Percentiles rank a stretch among this genome's conserved stretches.
These are phyloP conservation scores for Andalucia godoyi DNA, from an alignment of 78 protist species.

Conservation along the genomic window DNA sequence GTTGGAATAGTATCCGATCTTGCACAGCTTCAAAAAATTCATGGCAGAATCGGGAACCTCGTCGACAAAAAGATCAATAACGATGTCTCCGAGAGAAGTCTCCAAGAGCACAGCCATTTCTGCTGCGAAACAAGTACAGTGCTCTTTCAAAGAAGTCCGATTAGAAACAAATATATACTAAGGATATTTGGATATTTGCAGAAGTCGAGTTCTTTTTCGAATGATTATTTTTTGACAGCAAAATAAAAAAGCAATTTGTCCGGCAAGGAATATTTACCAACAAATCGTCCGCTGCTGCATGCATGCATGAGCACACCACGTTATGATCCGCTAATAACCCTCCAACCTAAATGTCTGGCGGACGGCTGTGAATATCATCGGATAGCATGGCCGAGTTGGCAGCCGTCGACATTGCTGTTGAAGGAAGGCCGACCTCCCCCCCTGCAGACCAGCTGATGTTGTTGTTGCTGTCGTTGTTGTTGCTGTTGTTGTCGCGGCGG, in stretches of 20 bases:
- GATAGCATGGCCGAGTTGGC: too few relatives aligned
- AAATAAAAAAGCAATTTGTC: background rate
- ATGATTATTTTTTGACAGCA: background rate
- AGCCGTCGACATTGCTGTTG: too few relatives aligned
- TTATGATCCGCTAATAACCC: too few relatives aligned
- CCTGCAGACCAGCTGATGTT: too few relatives aligned
- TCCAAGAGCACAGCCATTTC: conserved; percentile 67
- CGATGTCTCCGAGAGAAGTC: conserved; percentile 86
- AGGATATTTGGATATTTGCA: background rate
- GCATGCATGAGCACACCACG: too few relatives aligned
- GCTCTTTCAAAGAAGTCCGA: background rate
- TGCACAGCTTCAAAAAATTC: conserved; percentile 89
- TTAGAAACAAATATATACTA: conserved; percentile 4
- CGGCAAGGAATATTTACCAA: too few relatives aligned
- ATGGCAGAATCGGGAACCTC: conserved; percentile 63
- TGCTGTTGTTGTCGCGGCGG: too few relatives aligned
- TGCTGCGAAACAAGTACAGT: background rate
- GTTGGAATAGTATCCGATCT: conserved; percentile 88
- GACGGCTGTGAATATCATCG: too few relatives aligned
- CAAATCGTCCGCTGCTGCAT: too few relatives aligned
- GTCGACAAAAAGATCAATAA: conserved; percentile 75
- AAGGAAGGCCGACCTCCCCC: too few relatives aligned
- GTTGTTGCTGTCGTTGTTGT: too few relatives aligned
- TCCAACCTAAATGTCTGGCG: too few relatives aligned
- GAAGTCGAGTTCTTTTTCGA: background rate